A percentile compares a stretch with the other conserved stretches of the same genome.
phyloP scores from a whole-genome alignment of 371 early-diverging fungal genomes.

The Entomophthora muscae region DNA sequence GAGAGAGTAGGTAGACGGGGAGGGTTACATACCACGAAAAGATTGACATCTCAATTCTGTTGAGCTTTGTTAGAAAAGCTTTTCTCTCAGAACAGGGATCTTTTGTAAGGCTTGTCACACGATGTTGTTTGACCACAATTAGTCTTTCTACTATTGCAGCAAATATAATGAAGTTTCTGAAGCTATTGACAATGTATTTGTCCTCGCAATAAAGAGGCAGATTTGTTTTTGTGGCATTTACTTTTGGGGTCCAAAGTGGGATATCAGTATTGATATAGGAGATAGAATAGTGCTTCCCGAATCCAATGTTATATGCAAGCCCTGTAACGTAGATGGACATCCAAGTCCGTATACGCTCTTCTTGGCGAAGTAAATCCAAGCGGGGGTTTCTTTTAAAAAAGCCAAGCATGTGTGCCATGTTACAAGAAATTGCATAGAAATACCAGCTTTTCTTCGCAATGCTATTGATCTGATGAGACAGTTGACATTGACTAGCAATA shows the following conservation, averaged over 20 bases:
- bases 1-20: background rate
- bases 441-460: constrained; percentile 1
- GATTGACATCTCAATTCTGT: too few species aligned
- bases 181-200: background rate
- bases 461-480: background rate
- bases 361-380: too few species aligned
- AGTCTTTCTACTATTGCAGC: background rate
- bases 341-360: constrained; percentile 1
- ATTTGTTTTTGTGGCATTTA: too few species aligned
- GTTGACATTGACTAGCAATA: background rate
- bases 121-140: background rate
- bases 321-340: background rate
- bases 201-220: background rate
- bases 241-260: background rate
- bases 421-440: background rate
- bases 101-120: too few species aligned
- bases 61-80: too few species aligned
- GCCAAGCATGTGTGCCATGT: background rate
- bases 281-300: background rate
- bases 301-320: background rate
- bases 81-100: too few species aligned
- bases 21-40: too few species aligned
- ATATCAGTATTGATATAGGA: background rate
- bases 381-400: too few species aligned
- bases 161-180: background rate